Base-by-base conservation (phyloP, 306 rosid species). In the Crotalaria pallida region DNA sequence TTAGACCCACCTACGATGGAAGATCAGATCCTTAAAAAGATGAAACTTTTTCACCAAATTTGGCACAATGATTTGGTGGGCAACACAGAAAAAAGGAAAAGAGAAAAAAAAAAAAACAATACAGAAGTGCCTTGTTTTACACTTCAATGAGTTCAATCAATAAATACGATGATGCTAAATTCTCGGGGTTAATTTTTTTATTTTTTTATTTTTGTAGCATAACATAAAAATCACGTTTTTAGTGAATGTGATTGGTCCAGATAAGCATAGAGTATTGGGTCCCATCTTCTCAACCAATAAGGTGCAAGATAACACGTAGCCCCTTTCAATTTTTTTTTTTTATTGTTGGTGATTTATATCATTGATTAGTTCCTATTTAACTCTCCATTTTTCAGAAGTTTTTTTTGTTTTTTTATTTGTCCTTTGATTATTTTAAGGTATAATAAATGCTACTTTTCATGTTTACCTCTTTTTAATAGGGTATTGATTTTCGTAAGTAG, bases 211-310 rank as follows among this genome's bases (percentile, higher is more conserved):
- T 27, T 50, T 34, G 19, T n/a, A 10, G 24, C 13, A 5, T 10
- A 5, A 41, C 10, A 2, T 10, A 16, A 67, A 63, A 75, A 67
- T 41, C 12, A 40, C 66, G 62, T 72, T 82, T 73, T 80, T 65
- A 44, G 18, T 7, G 26, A 17, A 19, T 71, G 45, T 70, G 74
- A 88, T 86, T 88, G 84, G 96, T 67, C 71, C 53, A 69, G 2
- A 27, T 3, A 52, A 19, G 73, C 43, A 3, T 7, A 13, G n/a
- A 17, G 0, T 0, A 0, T 63, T 52, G 71, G 88, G 82, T 21
- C 79, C 77, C 47, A 2, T 36, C 6, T 24, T 80, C 21, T 75
- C 85, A 38, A 48, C 92, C 89, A 89, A 89, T 83, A 60, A 74
- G 80, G 40, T 73, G 3, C 72, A 19, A 80, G 80, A 58, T 7